Percentiles rank a stretch among this genome's conserved stretches.
Conservation (phyloP, 176 grass and related monocot species). For the Calamus simplicifolius region DNA sequence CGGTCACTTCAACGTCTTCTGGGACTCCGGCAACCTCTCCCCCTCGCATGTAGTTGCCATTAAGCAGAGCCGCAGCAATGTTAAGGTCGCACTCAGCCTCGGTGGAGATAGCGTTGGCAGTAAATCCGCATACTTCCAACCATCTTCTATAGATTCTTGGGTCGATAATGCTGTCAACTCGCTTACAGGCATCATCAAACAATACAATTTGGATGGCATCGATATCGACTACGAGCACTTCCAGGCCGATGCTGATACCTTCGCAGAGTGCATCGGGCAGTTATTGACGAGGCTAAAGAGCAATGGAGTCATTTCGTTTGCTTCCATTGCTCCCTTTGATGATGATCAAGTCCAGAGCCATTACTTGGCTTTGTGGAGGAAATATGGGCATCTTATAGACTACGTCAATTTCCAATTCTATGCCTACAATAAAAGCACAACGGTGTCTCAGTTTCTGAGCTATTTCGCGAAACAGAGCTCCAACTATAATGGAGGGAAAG, state of each 20-base stretch:
- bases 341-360: slow-evolving; percentile 22
- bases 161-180: slow-evolving; percentile 22
- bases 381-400: slow-evolving; percentile 30
- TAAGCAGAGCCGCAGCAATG: background rate
- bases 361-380: slow-evolving; percentile 23
- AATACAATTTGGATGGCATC: slow-evolving; percentile 32
- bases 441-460: slow-evolving; percentile 25
- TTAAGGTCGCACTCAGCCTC: slow-evolving; percentile 32
- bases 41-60: slow-evolving; percentile 12
- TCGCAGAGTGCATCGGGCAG: slow-evolving; percentile 40
- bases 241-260: slow-evolving; percentile 20
- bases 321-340: slow-evolving; percentile 43
- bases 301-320: slow-evolving; percentile 26
- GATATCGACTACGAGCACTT: slow-evolving; percentile 59
- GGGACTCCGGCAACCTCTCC: slow-evolving; percentile 21
- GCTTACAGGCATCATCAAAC: slow-evolving; percentile 12
- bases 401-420: slow-evolving; percentile 66
- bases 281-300: slow-evolving; percentile 22
- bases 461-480: slow-evolving; percentile 34
- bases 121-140: slow-evolving; percentile 7
- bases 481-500: slow-evolving; percentile 24
- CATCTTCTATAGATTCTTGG: slow-evolving; percentile 31
- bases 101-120: slow-evolving; percentile 22
- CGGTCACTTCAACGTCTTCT: slow-evolving; percentile 28
- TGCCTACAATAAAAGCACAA: slow-evolving; percentile 28